Percentiles rank a stretch among this genome's conserved stretches.
These are phyloP conservation scores for Cotoneaster glaucophyllus DNA, from an alignment of 306 rosid genomes.

Conservation along the genomic window DNA sequence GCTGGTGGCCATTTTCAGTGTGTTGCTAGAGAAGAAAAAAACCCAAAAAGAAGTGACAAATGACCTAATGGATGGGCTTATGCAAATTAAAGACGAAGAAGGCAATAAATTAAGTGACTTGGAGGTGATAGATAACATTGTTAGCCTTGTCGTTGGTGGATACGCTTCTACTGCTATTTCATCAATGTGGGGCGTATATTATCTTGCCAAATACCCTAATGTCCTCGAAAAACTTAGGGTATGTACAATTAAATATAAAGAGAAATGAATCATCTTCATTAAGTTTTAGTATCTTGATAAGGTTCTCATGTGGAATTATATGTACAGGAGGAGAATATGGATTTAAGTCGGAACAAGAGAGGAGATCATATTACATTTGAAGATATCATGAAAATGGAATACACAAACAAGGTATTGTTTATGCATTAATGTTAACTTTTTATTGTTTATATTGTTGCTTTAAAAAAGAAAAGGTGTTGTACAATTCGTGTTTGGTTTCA, in stretches of 20 bases:
- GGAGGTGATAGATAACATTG: constrained; percentile 42
- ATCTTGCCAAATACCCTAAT: constrained; percentile 30
- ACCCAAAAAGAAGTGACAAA: background rate
- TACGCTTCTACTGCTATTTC: constrained; percentile 25
- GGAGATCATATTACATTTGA: constrained; percentile 29
- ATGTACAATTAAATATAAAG: background rate
- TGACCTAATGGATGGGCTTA: constrained; percentile 51
- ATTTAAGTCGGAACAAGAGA: background rate
- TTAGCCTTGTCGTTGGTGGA: constrained; percentile 28
- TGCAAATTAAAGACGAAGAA: constrained; percentile 32
- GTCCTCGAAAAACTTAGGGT: constrained; percentile 34
- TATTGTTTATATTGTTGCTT: too few species aligned
- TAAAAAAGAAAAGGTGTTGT: too few species aligned
- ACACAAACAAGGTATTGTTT: constrained; percentile 28
- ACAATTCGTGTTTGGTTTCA: too few species aligned
- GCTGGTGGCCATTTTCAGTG: constrained; percentile 28
- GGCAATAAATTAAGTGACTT: constrained; percentile 28
- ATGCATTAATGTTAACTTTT: too few species aligned
- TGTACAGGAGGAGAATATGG: constrained; percentile 36
- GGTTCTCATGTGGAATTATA: background rate
- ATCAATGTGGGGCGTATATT: constrained; percentile 35
- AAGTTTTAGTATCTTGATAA: background rate
- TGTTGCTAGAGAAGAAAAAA: constrained; percentile 35
- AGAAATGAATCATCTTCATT: too few species aligned
- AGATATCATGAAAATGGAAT: constrained; percentile 26